These are phyloP conservation scores for Trichophyton verrucosum DNA, from an alignment of 2,329 filamentous ascomycete genomes.

Conservation along the genomic window DNA sequence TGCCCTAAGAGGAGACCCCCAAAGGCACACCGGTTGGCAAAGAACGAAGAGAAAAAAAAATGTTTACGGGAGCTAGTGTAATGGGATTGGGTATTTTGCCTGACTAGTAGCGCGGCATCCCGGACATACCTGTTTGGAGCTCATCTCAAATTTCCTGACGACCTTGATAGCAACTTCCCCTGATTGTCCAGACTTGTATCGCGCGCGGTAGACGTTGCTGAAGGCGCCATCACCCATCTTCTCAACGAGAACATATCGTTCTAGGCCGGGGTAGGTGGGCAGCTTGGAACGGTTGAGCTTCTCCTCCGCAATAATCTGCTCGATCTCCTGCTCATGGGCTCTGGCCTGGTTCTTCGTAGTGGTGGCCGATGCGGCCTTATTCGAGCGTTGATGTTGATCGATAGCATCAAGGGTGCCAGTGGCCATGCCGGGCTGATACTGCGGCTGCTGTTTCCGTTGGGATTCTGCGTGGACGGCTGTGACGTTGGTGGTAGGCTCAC, in stretches of 20 bases:
- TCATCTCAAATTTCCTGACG: constrained; percentile 98
- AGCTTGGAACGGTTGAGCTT: constrained; percentile 75
- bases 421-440: constrained; percentile 35
- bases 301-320: constrained; percentile 83
- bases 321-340: constrained; percentile 52
- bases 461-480: constrained; percentile 53
- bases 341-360: constrained; percentile 32
- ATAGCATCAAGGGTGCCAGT: constrained; percentile 51
- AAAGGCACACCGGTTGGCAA: constrained; percentile 5
- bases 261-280: constrained; percentile 70
- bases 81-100: not conserved
- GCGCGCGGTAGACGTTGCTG: constrained; percentile 92
- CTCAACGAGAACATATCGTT: constrained; percentile 74
- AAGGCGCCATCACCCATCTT: constrained; percentile 99
- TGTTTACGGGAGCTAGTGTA: not conserved
- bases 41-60: constrained; percentile 11
- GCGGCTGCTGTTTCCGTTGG: constrained; percentile 40
- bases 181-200: constrained; percentile 54
- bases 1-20: constrained; percentile 51
- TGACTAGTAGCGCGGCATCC: constrained; percentile 4
- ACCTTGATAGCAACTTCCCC: constrained; percentile 93
- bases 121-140: constrained; percentile 81
- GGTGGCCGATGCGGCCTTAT: constrained; percentile 23
- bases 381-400: constrained; percentile 40
- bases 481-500: constrained; percentile 50